phyloP scores from a whole-genome alignment of 495 filamentous ascomycete genomes.

The Xylaria cubensis region DNA sequence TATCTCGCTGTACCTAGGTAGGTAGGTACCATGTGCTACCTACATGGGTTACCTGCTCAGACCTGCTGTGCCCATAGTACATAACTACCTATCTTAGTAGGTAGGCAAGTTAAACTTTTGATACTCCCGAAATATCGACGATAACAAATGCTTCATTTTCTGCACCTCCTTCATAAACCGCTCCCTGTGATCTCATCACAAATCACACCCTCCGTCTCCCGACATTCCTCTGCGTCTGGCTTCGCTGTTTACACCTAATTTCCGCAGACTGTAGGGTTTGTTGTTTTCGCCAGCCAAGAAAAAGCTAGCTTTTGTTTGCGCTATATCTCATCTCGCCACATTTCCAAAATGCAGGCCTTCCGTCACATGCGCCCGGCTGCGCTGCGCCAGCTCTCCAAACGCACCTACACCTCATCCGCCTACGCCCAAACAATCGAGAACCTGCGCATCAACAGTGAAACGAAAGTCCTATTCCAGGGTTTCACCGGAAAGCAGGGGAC shows the following conservation, averaged over 20 bases:
- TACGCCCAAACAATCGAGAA: constrained; percentile 88
- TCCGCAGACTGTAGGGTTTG: constrained; percentile 7
- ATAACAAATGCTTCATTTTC: constrained; percentile 12
- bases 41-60: no score
- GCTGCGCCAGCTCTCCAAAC: constrained; percentile 58
- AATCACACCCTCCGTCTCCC: not conserved
- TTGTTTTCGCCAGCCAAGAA: not conserved
- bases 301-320: constrained; percentile 13
- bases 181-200: not conserved
- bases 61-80: not conserved
- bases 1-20: no score
- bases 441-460: constrained; percentile 89
- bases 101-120: constrained; percentile 16
- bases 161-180: constrained; percentile 1
- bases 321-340: constrained; percentile 26
- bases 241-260: not conserved
- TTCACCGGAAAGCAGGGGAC: constrained; percentile 99
- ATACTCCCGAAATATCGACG: constrained; percentile 7
- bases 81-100: no score
- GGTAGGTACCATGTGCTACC: no score
- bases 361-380: constrained; percentile 55
- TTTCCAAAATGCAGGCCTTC: constrained; percentile 52
- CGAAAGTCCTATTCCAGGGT: constrained; percentile 94
- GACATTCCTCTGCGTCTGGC: not conserved
- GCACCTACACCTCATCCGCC: constrained; percentile 70